These are phyloP conservation scores for Chlorociboria aeruginascens DNA, from an alignment of 495 filamentous ascomycete species.

Conservation along the genomic window DNA sequence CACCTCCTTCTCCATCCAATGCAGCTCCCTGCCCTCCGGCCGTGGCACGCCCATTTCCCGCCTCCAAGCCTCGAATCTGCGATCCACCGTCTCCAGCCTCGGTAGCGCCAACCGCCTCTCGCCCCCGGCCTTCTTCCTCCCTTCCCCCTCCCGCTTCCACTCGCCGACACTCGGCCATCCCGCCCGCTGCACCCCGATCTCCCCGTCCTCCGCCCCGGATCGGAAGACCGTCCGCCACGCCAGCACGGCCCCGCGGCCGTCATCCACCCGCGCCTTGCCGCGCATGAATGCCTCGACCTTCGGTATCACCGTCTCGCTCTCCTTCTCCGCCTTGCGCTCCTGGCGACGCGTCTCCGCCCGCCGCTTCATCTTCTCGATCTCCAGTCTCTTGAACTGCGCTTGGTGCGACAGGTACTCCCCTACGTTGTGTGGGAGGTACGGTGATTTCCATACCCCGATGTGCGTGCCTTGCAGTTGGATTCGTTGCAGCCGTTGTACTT, in stretches of 20 bases:
- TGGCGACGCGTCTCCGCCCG: not conserved
- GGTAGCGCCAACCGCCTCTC: not conserved
- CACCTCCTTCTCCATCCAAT: not conserved
- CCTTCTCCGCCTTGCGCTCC: not conserved
- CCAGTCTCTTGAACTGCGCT: not conserved
- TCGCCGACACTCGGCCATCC: constrained; percentile 6
- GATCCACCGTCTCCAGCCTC: not conserved
- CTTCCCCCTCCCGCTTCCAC: not conserved
- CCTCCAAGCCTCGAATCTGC: not conserved
- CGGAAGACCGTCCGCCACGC: not conserved
- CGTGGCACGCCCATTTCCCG: not conserved
- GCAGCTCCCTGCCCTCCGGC: not conserved
- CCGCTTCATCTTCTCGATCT: not conserved
- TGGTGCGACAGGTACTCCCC: not conserved
- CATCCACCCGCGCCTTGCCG: not conserved
- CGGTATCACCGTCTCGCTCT: not conserved
- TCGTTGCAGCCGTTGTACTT: not conserved
- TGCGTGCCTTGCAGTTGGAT: not conserved
- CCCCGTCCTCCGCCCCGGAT: not conserved
- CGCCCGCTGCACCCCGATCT: not conserved
- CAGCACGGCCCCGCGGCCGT: not conserved
- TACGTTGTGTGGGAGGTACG: constrained; percentile 1
- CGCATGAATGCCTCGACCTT: not conserved
- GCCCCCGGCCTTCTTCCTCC: not conserved
- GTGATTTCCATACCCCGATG: not conserved